Base-by-base conservation (phyloP, 169 alveolate species). In the Cryptosporidium ubiquitum region DNA sequence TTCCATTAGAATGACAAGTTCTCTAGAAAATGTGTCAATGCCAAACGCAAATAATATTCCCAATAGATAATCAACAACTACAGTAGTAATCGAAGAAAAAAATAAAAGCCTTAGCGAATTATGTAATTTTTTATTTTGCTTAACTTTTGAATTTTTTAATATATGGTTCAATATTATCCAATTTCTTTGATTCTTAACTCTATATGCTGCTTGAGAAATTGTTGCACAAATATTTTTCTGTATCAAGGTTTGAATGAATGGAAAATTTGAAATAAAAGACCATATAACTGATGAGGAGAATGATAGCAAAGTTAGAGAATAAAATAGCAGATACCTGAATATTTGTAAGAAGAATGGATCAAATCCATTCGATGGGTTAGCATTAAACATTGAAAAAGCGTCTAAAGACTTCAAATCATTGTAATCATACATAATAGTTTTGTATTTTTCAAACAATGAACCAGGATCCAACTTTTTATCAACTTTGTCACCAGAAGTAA, bases 191-290 rank as follows among this genome's bases (percentile, higher is more conserved):
- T 40, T 79, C 33, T 79, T 79, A 31, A 79, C 26, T 64, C 64
- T 79, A 60, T 31, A 79, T 42, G 89, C 89, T 20, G 69, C 44
- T 26, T 64, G 79, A 42, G 73, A 61, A 44, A 79, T 58, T 4
- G 89, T 79, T 37, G 75, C 75, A 9, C 79, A 79, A 12, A 79
- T 61, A 40, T 79, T 79, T 64, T 79, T 79, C 20, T 79, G 73
- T 44, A 58, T 79, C 23, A 79, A 39, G 0, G 89, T 39, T 44
- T 79, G 75, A 64, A 58, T 31, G 33, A 61, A 26, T 23, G 79
- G 73, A 29, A 79, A 79, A 31, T 79, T 79, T 57, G 89, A 79
- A 14, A 58, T 49, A 10, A 47, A 12, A 9, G 75, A 61, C 89
- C 73, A 79, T 23, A 79, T 14, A 23, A 64, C 6, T 4, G 73